Percentiles rank a stretch among this genome's conserved stretches.
These are phyloP conservation scores for Aspergillus pseudonomiae DNA, from an alignment of 2,329 filamentous ascomycete genomes.

Conservation along the genomic window DNA sequence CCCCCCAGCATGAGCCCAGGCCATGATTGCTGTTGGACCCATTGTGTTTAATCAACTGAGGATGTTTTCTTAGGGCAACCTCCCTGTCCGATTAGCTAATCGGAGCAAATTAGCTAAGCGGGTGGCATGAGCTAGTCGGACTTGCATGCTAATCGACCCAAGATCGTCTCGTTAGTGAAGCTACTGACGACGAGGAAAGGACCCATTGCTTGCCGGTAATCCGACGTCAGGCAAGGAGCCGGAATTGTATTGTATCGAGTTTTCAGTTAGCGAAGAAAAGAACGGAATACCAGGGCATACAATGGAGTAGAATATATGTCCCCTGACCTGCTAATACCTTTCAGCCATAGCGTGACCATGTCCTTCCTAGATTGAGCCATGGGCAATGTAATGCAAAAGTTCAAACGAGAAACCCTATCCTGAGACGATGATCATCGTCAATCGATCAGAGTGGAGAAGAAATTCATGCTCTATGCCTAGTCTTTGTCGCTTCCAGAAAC, in stretches of 20 bases:
- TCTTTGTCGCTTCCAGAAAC: neutral
- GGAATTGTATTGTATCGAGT: no score
- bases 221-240: no score
- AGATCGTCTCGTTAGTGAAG: no score
- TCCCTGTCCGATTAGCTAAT: neutral
- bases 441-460: neutral
- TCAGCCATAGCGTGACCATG: neutral
- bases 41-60: neutral
- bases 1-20: neutral
- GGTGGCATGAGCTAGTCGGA: neutral
- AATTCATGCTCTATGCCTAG: neutral
- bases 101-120: neutral
- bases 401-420: neutral
- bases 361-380: neutral
- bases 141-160: no score
- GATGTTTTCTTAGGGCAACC: neutral
- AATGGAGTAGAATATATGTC: neutral
- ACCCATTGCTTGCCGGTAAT: no score
- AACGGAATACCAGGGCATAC: neutral
- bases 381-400: neutral
- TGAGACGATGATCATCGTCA: neutral
- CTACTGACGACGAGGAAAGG: no score
- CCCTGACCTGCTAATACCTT: neutral
- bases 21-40: neutral
- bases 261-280: no score